Base-by-base conservation (phyloP, 2,329 filamentous ascomycete genomes). In the Cryphonectria japonica region DNA sequence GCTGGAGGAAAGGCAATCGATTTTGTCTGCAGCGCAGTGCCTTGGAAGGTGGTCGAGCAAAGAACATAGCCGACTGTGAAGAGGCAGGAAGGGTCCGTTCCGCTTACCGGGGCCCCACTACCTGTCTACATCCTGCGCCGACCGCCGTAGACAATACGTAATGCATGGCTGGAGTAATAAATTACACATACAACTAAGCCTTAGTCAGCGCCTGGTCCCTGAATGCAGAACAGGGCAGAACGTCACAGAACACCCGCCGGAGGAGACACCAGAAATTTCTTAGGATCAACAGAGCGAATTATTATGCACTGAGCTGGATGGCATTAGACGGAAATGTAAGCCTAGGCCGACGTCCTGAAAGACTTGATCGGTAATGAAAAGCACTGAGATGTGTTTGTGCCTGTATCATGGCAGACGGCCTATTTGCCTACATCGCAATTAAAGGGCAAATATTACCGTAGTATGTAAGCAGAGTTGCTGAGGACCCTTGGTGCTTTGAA, bases 31-130 rank as follows among this genome's bases (percentile, higher is more conserved):
- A 43, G 26, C n/a, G n/a, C 34, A 46, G n/a, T 26, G 61, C 9
- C 32, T 14, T 61, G n/a, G 26, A 34, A 65, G 41, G 41, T 50
- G 62, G 62, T 14, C 26, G 63, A 65, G 63, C 43, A 29, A 22
- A 46, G 32, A 37, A 60, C 29, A 37, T 29, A 37, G 57, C 57
- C 57, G 57, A 37, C 52, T 29, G 52, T n/a, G n/a, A 41, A 43
- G 60, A 62, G n/a, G 39, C 13, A 52, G 26, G 13, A 39, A 41
- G 41, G 43, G 43, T 8, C 63, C 63, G 41, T 13, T 50, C 63
- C 63, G 63, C 43, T 19, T n/a, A 34, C 63, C 63, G 63, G 63
- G 29, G 13, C 43, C 29, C 43, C 43, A 37, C 41, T 22, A 26
- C 22, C 46, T 50, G 19, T 11, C 46, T 19, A 50, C 46, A 50